A percentile compares a stretch with the other conserved stretches of the same genome.
Conservation (phyloP, 2,329 filamentous ascomycete genomes). For the Dothideomycetidae sp. region DNA sequence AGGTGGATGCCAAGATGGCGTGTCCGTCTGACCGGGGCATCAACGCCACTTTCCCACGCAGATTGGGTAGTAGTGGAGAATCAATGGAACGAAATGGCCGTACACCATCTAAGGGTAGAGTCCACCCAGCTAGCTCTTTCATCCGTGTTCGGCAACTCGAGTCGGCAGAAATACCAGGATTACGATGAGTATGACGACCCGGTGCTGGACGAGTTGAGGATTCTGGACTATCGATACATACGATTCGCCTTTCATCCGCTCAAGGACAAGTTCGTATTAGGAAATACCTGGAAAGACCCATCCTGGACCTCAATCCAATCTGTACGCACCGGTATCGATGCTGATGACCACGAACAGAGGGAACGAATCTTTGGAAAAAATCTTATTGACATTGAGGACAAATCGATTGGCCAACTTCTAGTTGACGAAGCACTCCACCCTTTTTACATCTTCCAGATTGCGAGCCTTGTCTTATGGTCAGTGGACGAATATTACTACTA, state of each 20-base stretch:
- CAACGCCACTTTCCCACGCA: constrained; percentile 56
- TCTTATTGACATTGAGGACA: constrained; percentile 84
- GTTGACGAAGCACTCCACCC: constrained; percentile 94
- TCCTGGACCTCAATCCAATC: constrained; percentile 65
- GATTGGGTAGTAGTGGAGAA: constrained; percentile 95
- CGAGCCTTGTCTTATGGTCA: constrained; percentile 87
- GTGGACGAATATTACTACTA: constrained; percentile 97
- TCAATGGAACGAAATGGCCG: constrained; percentile 83
- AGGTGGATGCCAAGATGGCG: constrained; percentile 85
- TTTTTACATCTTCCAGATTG: constrained; percentile 96
- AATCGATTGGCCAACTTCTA: constrained; percentile 66
- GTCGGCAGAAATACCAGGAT: constrained; percentile 49
- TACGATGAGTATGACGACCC: constrained; percentile 61
- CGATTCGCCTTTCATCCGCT: constrained; percentile 82
- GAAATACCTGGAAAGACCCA: constrained; percentile 88
- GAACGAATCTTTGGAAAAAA: constrained; percentile 83
- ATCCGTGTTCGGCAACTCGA: constrained; percentile 50
- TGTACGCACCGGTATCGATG: constrained; percentile 68
- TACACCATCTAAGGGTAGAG: constrained; percentile 52
- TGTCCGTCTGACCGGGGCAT: constrained; percentile 57
- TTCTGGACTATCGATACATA: constrained; percentile 85
- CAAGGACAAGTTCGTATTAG: constrained; percentile 76
- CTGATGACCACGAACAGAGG: constrained; percentile 70
- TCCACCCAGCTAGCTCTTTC: constrained; percentile 49
- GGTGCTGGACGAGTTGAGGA: constrained; percentile 57